Evolutionary conservation across 2,329 filamentous ascomycete genomes (phyloP).

Genomic region (Fusarium vanettenii): DNA sequence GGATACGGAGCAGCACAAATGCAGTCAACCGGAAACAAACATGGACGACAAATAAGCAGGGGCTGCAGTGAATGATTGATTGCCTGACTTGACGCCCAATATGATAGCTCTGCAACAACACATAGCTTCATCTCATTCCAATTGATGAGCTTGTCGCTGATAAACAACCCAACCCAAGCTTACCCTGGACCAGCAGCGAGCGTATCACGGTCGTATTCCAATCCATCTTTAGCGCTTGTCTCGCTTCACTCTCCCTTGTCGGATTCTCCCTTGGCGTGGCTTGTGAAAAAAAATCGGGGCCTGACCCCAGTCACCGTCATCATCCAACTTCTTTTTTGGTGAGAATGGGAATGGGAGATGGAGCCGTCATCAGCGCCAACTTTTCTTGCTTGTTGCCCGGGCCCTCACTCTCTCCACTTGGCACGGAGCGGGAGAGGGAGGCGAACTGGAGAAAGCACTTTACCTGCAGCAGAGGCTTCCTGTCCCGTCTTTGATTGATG

Average conservation of each 20-base stretch:
- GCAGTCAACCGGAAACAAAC: neutral
- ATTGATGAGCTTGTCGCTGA: neutral
- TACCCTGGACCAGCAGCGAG: conserved; percentile 16
- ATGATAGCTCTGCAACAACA: neutral
- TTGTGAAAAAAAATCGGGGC: neutral
- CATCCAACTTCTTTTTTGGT: neutral
- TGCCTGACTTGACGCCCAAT: neutral
- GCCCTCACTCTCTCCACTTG: conserved; percentile 14
- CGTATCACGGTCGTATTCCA: conserved; percentile 9
- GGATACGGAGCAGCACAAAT: neutral
- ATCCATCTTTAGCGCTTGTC: conserved; percentile 10
- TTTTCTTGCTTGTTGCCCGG: conserved; percentile 10
- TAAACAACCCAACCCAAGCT: neutral
- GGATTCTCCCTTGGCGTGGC: conserved; percentile 25
- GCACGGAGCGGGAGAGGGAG: neutral
- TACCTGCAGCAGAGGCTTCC: conserved; percentile 28
- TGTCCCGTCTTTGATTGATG: neutral
- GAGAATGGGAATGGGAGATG: neutral
- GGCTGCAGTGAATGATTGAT: too few relatives aligned
- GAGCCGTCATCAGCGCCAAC: conserved; percentile 28
- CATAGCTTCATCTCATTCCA: neutral
- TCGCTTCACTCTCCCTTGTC: conserved; percentile 29
- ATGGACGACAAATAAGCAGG: neutral
- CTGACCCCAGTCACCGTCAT: neutral
- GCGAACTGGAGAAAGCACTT: conserved; percentile 28